These are phyloP conservation scores for Erysiphe pisi DNA, from an alignment of 2,329 filamentous ascomycete species.

Conservation along the genomic window DNA sequence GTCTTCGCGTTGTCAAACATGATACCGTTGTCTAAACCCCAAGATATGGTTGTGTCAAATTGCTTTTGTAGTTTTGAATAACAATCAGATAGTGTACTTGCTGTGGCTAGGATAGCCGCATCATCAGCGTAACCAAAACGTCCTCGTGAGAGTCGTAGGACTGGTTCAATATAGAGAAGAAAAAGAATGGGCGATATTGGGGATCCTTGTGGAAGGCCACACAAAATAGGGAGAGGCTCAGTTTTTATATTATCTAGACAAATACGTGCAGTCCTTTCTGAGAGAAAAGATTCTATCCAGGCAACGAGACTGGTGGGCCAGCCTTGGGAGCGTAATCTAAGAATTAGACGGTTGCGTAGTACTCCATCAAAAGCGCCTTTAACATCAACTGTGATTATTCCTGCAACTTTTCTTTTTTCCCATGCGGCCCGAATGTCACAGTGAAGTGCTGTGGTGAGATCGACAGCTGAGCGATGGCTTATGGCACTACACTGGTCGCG, in stretches of 20 bases:
- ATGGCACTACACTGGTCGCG: conserved; percentile 1
- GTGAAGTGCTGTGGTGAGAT: neutral
- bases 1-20: neutral
- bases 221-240: too few species aligned
- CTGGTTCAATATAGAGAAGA: conserved; percentile 8
- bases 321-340: neutral
- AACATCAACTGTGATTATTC: too few species aligned
- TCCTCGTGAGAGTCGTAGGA: neutral
- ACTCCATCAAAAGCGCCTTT: neutral
- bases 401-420: neutral
- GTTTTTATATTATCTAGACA: neutral
- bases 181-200: conserved; percentile 1
- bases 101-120: neutral
- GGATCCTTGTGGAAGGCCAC: conserved; percentile 8
- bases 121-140: conserved; percentile 19
- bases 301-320: neutral
- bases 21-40: neutral
- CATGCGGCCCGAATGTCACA: neutral
- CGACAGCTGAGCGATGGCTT: neutral
- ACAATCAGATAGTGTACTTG: neutral
- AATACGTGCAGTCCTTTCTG: neutral
- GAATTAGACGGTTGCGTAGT: neutral
- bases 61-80: neutral
- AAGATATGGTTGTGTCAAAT: neutral
- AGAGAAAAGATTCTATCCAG: neutral